Conservation (phyloP, 2,329 filamentous ascomycete species). For the Penicillium sp. region DNA sequence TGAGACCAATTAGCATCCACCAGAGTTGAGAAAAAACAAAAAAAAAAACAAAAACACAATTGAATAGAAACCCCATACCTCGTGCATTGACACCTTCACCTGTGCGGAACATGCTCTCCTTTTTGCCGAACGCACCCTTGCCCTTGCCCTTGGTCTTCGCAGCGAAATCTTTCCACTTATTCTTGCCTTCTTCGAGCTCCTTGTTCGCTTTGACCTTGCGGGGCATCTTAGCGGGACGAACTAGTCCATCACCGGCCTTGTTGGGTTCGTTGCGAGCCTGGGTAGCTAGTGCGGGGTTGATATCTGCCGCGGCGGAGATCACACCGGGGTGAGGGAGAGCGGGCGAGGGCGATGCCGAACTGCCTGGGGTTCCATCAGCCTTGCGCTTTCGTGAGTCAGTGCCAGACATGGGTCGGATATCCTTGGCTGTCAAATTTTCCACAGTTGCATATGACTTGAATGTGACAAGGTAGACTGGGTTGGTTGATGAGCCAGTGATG, state of each 20-base stretch:
- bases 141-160: constrained; percentile 68
- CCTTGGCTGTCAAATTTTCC: constrained; percentile 76
- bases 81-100: constrained; percentile 81
- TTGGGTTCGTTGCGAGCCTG: constrained; percentile 64
- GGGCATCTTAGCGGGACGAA: constrained; percentile 65
- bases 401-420: constrained; percentile 73
- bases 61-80: constrained; percentile 55
- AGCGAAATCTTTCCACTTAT: constrained; percentile 92
- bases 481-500: constrained; percentile 86
- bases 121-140: constrained; percentile 71
- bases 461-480: constrained; percentile 89
- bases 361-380: constrained; percentile 70
- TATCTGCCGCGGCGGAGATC: constrained; percentile 65
- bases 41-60: not conserved
- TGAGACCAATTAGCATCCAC: constrained; percentile 25
- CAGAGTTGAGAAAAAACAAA: not conserved
- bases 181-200: constrained; percentile 86
- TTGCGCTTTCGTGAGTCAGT: constrained; percentile 76
- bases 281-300: constrained; percentile 64
- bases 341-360: constrained; percentile 45
- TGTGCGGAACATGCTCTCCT: constrained; percentile 96
- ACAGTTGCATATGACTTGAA: constrained; percentile 85
- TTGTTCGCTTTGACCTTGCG: constrained; percentile 85
- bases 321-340: constrained; percentile 52
- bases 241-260: constrained; percentile 60